Conservation (phyloP, 805 yeast species). For the Wickerhamomyces queroliae region DNA sequence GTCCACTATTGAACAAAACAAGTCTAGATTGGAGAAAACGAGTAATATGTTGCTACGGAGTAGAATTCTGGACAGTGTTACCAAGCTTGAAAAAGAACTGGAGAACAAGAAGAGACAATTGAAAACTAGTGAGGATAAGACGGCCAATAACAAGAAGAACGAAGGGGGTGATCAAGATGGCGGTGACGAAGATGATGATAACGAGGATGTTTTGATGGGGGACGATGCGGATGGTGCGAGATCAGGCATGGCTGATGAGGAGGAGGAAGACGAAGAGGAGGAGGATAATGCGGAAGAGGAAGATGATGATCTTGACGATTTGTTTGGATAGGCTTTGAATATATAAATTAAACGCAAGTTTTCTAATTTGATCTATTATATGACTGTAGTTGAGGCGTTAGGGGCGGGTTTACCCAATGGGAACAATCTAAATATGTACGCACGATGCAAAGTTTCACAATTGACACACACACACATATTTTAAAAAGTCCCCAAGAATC, state of each 20-base stretch:
- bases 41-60: slow-evolving; percentile 80
- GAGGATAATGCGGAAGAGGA: slow-evolving; percentile 15
- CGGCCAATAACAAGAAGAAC: slow-evolving; percentile 11
- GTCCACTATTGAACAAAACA: slow-evolving; percentile 68
- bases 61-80: slow-evolving; percentile 78
- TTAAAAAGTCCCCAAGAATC: no score
- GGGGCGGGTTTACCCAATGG: no score
- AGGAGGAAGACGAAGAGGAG: slow-evolving; percentile 14
- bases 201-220: slow-evolving; percentile 26
- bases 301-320: slow-evolving; percentile 27
- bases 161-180: slow-evolving; percentile 22
- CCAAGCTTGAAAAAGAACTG: slow-evolving; percentile 71
- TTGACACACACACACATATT: no score
- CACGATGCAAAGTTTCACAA: no score
- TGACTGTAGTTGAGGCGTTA: no score
- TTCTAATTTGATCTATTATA: slow-evolving; percentile 18
- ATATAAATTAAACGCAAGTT: neutral
- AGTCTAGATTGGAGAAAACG: slow-evolving; percentile 64
- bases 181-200: slow-evolving; percentile 25
- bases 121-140: slow-evolving; percentile 29
- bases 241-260: slow-evolving; percentile 29
- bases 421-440: no score
- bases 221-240: slow-evolving; percentile 29
- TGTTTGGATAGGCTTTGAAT: slow-evolving; percentile 13
- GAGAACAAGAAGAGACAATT: slow-evolving; percentile 74